Conservation (phyloP, 2,329 filamentous ascomycete genomes). For the Colletotrichum aenigma region DNA sequence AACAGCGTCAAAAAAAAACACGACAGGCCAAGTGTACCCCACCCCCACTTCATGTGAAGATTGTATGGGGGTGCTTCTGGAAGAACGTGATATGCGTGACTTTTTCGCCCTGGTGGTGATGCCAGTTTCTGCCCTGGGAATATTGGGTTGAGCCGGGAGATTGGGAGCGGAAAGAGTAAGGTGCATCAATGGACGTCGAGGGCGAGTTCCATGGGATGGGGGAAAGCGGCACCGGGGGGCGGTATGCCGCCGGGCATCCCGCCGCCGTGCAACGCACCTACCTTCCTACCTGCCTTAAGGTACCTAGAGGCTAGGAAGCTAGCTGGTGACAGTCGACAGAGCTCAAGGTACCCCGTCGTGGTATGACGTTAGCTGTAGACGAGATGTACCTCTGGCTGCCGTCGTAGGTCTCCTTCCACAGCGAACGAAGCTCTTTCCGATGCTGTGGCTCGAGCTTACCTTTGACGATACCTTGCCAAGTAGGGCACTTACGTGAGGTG, state of each 20-base stretch:
- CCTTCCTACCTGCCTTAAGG: not conserved
- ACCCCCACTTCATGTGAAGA: constrained; percentile 19
- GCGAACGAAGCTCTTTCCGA: not conserved
- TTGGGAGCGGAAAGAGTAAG: not conserved
- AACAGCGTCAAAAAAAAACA: not conserved
- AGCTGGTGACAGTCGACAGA: not conserved
- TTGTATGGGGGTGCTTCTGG: not conserved
- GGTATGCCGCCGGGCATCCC: not conserved
- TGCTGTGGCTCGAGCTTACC: not conserved
- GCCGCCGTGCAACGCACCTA: not conserved
- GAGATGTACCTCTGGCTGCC: not conserved
- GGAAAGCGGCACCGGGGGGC: not conserved
- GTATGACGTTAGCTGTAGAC: not conserved
- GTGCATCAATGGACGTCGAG: not conserved
- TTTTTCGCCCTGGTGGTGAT: not conserved
- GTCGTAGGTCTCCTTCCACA: not conserved
- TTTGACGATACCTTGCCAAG: not conserved
- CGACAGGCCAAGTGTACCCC: not conserved
- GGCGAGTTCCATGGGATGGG: not conserved
- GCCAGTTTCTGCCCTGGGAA: not conserved
- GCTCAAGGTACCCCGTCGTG: not conserved
- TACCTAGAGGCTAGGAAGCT: not conserved
- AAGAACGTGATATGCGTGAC: not conserved
- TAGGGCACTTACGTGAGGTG: not conserved
- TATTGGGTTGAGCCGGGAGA: not conserved